phyloP scores from a whole-genome alignment of 2,329 filamentous ascomycete species.

The Immersiporthe knoxdaviesiana region DNA sequence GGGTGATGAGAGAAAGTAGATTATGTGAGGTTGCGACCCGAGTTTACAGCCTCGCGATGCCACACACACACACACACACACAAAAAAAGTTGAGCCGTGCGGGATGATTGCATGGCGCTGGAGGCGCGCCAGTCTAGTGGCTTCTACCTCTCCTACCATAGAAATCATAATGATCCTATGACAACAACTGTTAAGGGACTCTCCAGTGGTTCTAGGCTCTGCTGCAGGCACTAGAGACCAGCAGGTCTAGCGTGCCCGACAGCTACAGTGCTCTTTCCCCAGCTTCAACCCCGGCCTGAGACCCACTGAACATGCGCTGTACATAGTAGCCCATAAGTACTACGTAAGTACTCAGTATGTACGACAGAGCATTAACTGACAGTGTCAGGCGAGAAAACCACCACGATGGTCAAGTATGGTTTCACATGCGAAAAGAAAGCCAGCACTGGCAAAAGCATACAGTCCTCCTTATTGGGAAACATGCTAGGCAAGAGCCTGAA shows the following conservation, averaged over 20 bases:
- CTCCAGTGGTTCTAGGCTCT: neutral
- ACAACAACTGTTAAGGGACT: neutral
- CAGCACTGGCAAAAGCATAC: too few species aligned
- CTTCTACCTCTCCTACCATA: neutral
- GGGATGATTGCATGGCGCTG: neutral
- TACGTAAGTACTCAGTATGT: too few species aligned
- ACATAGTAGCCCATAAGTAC: too few species aligned
- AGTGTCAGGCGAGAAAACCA: neutral
- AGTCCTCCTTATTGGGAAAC: too few species aligned
- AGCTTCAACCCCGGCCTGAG: neutral
- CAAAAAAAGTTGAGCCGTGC: constrained; percentile 4
- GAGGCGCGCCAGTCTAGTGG: neutral
- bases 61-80: too few species aligned
- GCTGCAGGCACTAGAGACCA: neutral
- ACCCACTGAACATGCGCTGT: neutral
- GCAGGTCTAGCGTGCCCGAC: neutral
- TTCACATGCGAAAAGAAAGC: neutral
- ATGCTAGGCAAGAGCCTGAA: too few species aligned
- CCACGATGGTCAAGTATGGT: neutral
- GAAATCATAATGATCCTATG: neutral
- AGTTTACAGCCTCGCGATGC: neutral
- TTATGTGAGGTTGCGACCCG: neutral
- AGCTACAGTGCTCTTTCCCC: neutral
- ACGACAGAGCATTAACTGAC: neutral
- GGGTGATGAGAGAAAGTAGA: neutral